A percentile compares a stretch with the other conserved stretches of the same genome.
phyloP scores from a whole-genome alignment of 2,329 filamentous ascomycete genomes.

The Karstenula rhodostoma region DNA sequence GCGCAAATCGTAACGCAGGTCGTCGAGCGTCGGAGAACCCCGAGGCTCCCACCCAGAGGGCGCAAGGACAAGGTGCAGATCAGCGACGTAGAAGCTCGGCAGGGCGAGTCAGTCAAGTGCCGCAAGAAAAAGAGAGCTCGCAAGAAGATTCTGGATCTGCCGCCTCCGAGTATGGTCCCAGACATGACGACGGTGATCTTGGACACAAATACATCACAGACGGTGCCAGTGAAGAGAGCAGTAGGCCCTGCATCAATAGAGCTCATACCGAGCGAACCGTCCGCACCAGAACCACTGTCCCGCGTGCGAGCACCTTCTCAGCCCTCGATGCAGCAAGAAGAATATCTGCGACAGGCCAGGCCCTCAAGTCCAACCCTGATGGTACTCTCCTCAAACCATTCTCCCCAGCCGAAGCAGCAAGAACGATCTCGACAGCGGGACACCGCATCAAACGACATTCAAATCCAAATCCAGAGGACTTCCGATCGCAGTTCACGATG shows the following conservation, averaged over 20 bases:
- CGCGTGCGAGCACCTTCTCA: conserved; percentile 8
- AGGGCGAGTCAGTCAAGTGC: conserved; percentile 8
- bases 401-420: conserved; percentile 3
- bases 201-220: conserved; percentile 16
- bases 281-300: background rate
- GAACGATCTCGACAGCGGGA: conserved; percentile 5
- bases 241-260: background rate
- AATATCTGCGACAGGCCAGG: conserved; percentile 9
- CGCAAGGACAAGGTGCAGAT: conserved; percentile 18
- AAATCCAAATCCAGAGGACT: background rate
- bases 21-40: conserved; percentile 12
- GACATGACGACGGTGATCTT: conserved; percentile 13
- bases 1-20: conserved; percentile 8
- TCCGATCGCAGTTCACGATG: background rate
- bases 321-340: conserved; percentile 6
- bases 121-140: conserved; percentile 15
- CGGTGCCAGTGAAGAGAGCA: conserved; percentile 15
- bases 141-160: conserved; percentile 18
- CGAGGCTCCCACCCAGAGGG: conserved; percentile 15
- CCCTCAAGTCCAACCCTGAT: background rate
- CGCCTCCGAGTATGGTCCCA: conserved; percentile 11
- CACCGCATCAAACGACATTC: conserved; percentile 4
- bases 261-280: background rate
- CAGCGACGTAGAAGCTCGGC: conserved; percentile 15
- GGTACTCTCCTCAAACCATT: background rate